Evolutionary conservation across 345 rosid species (phyloP), one percentile per base, ranked within the genome.

Genomic region (Rhodamnia argentea): DNA sequence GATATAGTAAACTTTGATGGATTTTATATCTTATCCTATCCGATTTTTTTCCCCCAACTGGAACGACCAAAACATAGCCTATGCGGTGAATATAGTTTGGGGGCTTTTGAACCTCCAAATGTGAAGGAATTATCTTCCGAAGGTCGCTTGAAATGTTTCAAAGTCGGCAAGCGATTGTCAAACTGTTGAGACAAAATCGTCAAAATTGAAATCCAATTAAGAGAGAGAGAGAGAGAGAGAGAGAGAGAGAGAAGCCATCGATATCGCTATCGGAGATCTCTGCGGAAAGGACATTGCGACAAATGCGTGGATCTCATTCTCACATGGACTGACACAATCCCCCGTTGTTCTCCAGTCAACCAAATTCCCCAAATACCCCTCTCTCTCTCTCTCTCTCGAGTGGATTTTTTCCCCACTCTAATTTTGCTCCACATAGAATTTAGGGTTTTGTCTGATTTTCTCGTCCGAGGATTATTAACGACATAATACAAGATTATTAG

Each of bases 191-290:
- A 37, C 78, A 18, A 8, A 16, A 70, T 70, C 11, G 44, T 70
- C 78, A 70, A 70, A 70, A 16, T 32, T 32, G 13, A 16, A 64
- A 64, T 64, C 23, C 32, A 16, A 64, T 64, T 16, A 64, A 13
- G 4, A 6, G 74, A 60, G 74, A 6, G 53, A 52, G 53, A 52
- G 58, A 7, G 53, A 52, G 53, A 52, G 58, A 7, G 32, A 13
- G 4, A 6, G 74, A 60, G 74, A 6, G 53, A 52, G 53, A 52
- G 58, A 7, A 7, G 3, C 37, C 7, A 7, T 7, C 6, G 82
- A 85, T 64, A 90, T 95, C 92, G 88, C 91, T 15, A 85, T 92
- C 94, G 84, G 91, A 92, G 84, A 96, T 96, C 98, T 92, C 75
- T 54, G 88, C 23, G 96, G 94, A 29, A 92, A 83, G 84, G 97